A percentile compares a stretch with the other conserved stretches of the same genome.
Evolutionary conservation across 2,329 filamentous ascomycete species (phyloP).

Genomic region (Sporothrix euskadiensis): DNA sequence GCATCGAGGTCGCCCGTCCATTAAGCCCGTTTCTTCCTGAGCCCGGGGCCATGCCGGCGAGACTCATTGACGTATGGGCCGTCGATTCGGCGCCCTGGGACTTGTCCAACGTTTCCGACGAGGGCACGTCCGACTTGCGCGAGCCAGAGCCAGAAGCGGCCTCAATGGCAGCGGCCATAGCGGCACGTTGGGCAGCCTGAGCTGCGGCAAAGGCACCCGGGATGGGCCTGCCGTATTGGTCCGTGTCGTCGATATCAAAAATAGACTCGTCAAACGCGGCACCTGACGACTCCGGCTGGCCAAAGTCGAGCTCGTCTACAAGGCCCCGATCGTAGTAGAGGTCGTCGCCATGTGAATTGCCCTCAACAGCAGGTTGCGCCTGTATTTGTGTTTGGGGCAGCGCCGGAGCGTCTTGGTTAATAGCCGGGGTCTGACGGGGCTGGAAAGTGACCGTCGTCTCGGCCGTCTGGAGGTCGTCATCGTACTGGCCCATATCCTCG

Average conservation of each 20-base stretch:
- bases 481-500: not conserved
- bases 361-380: not conserved
- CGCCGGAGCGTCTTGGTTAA: not conserved
- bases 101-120: constrained; percentile 47
- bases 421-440: not conserved
- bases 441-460: constrained; percentile 32
- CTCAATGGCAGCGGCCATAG: constrained; percentile 27
- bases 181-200: constrained; percentile 49
- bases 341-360: constrained; percentile 53
- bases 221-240: constrained; percentile 61
- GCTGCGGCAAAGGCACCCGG: constrained; percentile 59
- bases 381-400: not conserved
- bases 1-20: not conserved
- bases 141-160: constrained; percentile 10
- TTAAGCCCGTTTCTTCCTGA: not conserved
- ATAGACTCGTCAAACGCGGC: constrained; percentile 70
- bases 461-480: not conserved
- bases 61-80: constrained; percentile 53
- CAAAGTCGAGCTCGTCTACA: constrained; percentile 48
- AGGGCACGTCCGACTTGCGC: constrained; percentile 48
- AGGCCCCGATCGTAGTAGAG: constrained; percentile 64
- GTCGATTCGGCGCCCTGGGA: constrained; percentile 52
- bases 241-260: constrained; percentile 68
- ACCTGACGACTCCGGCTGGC: constrained; percentile 54
- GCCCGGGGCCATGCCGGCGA: constrained; percentile 32